Evolutionary conservation across 1,284 basidiomycete species (phyloP).

Genomic region (Microbotryum violaceum): DNA sequence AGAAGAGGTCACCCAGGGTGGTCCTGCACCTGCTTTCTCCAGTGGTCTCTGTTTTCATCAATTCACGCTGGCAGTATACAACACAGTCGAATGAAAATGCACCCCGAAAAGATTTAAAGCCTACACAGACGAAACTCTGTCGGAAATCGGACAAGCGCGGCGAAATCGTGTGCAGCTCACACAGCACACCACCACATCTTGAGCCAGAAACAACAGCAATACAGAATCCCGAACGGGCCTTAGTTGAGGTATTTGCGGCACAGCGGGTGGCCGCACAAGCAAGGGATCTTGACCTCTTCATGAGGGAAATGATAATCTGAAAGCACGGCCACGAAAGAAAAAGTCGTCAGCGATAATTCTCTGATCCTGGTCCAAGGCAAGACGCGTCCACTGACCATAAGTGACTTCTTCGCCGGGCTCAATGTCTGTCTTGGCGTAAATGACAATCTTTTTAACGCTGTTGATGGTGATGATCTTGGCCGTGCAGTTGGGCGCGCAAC

Average conservation of each 20-base stretch:
- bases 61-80: no score
- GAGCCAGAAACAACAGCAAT: no score
- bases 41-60: no score
- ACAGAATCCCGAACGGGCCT: not conserved
- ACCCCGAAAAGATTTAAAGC: no score
- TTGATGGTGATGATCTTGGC: conserved; percentile 98
- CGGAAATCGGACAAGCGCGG: no score
- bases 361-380: not conserved
- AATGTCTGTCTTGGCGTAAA: conserved; percentile 92
- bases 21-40: no score
- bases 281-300: conserved; percentile 66
- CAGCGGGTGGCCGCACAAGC: conserved; percentile 21
- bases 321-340: not conserved
- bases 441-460: conserved; percentile 97
- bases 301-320: conserved; percentile 87
- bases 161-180: no score
- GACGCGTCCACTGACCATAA: conserved; percentile 55
- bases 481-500: conserved; percentile 93
- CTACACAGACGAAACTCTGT: no score
- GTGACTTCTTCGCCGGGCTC: conserved; percentile 91
- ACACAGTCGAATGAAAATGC: no score
- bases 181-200: no score
- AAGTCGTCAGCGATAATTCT: no score
- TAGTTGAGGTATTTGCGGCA: conserved; percentile 8
- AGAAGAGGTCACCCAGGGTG: no score